Base-by-base conservation (phyloP, 2,329 filamentous ascomycete genomes). In the Sarocladium strictum region DNA sequence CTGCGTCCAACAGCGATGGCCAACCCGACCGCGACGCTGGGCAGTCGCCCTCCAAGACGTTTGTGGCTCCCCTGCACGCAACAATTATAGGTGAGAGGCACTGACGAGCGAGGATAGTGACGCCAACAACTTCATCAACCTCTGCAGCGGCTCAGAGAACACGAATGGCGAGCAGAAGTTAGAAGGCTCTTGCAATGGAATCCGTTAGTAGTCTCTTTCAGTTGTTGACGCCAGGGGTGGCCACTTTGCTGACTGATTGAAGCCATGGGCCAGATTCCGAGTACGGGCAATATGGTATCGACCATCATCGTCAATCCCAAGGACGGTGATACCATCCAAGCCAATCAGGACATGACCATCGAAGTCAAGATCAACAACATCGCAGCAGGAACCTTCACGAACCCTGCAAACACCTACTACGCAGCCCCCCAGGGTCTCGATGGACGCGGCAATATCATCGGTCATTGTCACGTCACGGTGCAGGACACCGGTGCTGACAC, bases 181-280 rank as follows among this genome's bases (percentile, higher is more conserved):
- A 56, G 66, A 60, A 3, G 84, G 84, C 19, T 86, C 83, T 35
- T 87, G 84, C 70, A 87, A 86, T 65, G 79, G 79, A 64, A 76
- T 84, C 60, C 70, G 79, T 80, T 73, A 67, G 78, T 74, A n/a
- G 14, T n/a, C 32, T 32, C 15, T 21, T 45, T 21, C n/a, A 19
- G 12, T 10, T n/a, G n/a, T n/a, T n/a, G n/a, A n/a, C n/a, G n/a
- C n/a, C n/a, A n/a, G n/a, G n/a, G n/a, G n/a, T n/a, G n/a, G n/a
- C n/a, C n/a, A n/a, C n/a, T n/a, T n/a, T n/a, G n/a, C n/a, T n/a
- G n/a, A 47, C 21, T 47, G 29, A 47, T 29, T 17, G 9, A 54
- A 81, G 77, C 72, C 47, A 84, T 84, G 80, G 82, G 82, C 56
- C 74, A 81, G 55, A 84, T 85, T 47, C 81, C 82, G 3, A 63